Evolutionary conservation across 1,284 basidiomycete species (phyloP).

Genomic region (Earliella scabrosa): DNA sequence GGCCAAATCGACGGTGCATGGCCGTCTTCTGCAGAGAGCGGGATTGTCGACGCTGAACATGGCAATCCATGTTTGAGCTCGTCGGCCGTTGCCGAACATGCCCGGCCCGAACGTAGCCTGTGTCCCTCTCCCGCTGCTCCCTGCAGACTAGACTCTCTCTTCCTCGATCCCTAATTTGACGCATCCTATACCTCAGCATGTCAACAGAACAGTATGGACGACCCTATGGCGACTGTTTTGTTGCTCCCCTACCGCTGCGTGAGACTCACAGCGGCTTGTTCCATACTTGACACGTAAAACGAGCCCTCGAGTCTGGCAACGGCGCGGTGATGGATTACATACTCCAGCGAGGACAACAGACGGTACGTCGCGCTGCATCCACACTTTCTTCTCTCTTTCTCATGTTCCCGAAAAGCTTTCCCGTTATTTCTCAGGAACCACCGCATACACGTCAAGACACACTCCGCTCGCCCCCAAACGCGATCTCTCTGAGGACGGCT

Average conservation of each 20-base stretch:
- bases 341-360: neutral
- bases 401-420: neutral
- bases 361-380: neutral
- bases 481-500: neutral
- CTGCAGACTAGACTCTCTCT: too few species aligned
- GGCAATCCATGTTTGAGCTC: constrained; percentile 1
- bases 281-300: constrained; percentile 1
- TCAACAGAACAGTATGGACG: too few species aligned
- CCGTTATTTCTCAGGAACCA: neutral
- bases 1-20: constrained; percentile 1
- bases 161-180: too few species aligned
- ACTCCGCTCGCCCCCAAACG: neutral
- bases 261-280: neutral
- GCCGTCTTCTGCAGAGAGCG: constrained; percentile 10
- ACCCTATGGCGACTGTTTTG: too few species aligned
- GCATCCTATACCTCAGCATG: too few species aligned
- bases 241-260: neutral
- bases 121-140: too few species aligned
- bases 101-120: neutral
- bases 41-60: constrained; percentile 19
- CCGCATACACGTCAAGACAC: neutral
- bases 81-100: constrained; percentile 3
- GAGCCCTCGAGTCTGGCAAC: constrained; percentile 5
- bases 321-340: constrained; percentile 13
- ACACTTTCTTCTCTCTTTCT: neutral